phyloP scores from a whole-genome alignment of 305 asterid species.

The Solanum hybrid region DNA sequence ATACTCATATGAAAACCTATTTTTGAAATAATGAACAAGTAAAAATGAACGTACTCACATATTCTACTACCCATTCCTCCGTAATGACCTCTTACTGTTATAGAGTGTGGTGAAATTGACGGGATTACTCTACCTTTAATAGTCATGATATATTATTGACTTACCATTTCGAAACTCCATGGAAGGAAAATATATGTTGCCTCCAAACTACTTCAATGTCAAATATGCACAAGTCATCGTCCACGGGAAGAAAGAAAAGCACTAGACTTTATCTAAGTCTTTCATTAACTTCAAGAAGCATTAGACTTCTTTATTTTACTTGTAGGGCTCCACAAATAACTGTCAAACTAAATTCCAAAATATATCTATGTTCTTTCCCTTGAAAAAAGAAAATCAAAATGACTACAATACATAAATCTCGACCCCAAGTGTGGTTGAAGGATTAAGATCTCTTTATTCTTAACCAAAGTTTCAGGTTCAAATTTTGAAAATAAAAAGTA shows the following conservation, averaged over 20 bases:
- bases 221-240: neutral
- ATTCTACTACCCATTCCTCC: neutral
- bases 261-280: neutral
- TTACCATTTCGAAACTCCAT: neutral
- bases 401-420: neutral
- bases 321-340: neutral
- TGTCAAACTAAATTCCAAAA: neutral
- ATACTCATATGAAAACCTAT: neutral
- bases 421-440: neutral
- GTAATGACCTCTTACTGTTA: neutral
- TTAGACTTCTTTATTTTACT: neutral
- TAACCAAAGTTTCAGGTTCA: too few species aligned
- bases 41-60: neutral
- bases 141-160: neutral
- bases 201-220: neutral
- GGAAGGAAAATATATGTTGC: neutral
- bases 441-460: neutral
- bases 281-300: neutral
- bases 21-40: neutral
- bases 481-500: neutral
- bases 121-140: neutral
- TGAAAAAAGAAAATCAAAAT: neutral
- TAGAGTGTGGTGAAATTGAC: neutral
- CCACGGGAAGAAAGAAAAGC: neutral
- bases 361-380: neutral